phyloP scores from a whole-genome alignment of 208 protist species.

The Wallacemonas collosoma region DNA sequence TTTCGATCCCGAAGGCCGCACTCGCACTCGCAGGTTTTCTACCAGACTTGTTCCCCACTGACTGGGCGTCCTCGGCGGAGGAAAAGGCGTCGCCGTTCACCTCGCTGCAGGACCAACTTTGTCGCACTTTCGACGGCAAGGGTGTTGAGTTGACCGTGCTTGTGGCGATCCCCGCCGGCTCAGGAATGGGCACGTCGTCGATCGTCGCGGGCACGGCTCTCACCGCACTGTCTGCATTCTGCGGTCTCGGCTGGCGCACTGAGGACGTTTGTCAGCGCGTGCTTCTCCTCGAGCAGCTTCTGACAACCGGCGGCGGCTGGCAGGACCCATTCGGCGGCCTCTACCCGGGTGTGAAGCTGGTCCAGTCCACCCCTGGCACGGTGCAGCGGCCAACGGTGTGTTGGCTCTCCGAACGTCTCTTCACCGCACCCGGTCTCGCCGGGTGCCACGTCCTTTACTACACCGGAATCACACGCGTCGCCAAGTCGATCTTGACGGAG shows the following conservation, averaged over 20 bases:
- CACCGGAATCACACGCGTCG: conserved; percentile 56
- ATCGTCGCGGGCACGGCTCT: conserved; percentile 56
- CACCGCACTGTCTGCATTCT: conserved; percentile 45
- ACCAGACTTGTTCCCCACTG: conserved; percentile 32
- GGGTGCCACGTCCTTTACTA: conserved; percentile 60
- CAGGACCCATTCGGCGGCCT: conserved; percentile 72
- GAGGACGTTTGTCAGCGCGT: conserved; percentile 51
- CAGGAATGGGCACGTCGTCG: conserved; percentile 70
- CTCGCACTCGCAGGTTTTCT: conserved; percentile 56
- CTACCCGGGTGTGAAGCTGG: conserved; percentile 48
- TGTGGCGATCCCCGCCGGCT: conserved; percentile 57
- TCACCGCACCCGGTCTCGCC: conserved; percentile 33
- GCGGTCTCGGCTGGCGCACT: conserved; percentile 40
- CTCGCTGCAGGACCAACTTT: conserved; percentile 41
- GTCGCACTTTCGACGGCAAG: conserved; percentile 30
- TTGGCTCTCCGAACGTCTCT: conserved; percentile 44
- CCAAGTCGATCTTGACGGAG: conserved; percentile 48
- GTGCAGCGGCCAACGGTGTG: conserved; percentile 38
- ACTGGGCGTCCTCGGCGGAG: conserved; percentile 8
- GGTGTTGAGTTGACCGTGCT: conserved; percentile 60
- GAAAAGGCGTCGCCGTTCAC: conserved; percentile 15
- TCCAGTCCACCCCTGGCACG: conserved; percentile 36
- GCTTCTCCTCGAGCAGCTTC: conserved; percentile 65
- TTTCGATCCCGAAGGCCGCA: conserved; percentile 66
- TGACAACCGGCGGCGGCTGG: conserved; percentile 71